A percentile compares a stretch with the other conserved stretches of the same genome.
phyloP scores from a whole-genome alignment of 2,329 filamentous ascomycete genomes.

The Aspergillus sp. region DNA sequence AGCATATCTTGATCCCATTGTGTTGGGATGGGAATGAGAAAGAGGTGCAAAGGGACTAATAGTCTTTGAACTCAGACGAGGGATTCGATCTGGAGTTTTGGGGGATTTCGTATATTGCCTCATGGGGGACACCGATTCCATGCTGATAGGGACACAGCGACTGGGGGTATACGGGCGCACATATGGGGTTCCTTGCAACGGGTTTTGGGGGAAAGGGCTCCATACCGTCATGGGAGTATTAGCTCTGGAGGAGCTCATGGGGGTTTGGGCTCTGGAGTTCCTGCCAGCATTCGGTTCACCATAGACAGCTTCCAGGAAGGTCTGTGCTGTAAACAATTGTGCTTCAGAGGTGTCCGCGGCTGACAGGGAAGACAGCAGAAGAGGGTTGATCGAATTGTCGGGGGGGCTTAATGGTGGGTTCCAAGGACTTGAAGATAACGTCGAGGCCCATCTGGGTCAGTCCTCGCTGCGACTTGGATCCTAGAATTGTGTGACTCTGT shows the following conservation, averaged over 20 bases:
- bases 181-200: slow-evolving; percentile 13
- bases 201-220: slow-evolving; percentile 27
- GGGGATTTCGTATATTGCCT: too few species aligned
- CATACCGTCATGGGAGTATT: slow-evolving; percentile 42
- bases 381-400: slow-evolving; percentile 46
- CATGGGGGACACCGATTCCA: too few species aligned
- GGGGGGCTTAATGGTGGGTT: slow-evolving; percentile 64
- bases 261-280: slow-evolving; percentile 63
- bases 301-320: slow-evolving; percentile 76
- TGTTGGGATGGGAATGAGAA: slow-evolving; percentile 20
- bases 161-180: slow-evolving; percentile 4
- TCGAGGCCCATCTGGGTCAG: slow-evolving; percentile 89
- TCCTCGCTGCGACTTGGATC: slow-evolving; percentile 78
- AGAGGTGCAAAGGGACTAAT: slow-evolving; percentile 12
- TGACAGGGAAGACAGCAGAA: slow-evolving; percentile 68
- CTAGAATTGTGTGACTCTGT: slow-evolving; percentile 92
- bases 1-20: slow-evolving; percentile 26
- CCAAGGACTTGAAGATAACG: slow-evolving; percentile 78
- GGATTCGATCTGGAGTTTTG: slow-evolving; percentile 3
- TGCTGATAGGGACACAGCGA: slow-evolving; percentile 1
- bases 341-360: slow-evolving; percentile 78
- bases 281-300: slow-evolving; percentile 57
- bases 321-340: slow-evolving; percentile 65
- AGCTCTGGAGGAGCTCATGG: slow-evolving; percentile 52
- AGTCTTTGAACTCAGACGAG: slow-evolving; percentile 2